Evolutionary conservation across 2,329 filamentous ascomycete species (phyloP), one percentile per base, ranked within the genome.

Genomic region (Botrytis deweyae): DNA sequence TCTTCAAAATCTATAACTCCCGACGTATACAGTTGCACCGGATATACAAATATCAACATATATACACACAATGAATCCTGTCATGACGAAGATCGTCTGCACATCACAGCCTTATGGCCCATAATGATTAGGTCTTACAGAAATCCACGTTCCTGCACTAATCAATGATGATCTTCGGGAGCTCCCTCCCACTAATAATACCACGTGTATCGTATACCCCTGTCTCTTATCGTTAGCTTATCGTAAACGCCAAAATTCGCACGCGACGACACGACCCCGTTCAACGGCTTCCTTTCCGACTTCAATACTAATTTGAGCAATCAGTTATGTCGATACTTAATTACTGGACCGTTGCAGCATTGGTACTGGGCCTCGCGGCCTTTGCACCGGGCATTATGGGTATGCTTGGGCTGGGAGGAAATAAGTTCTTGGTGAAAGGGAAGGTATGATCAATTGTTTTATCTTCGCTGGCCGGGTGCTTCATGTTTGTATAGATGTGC

Each of bases 381-480:
- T 29, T 76, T 18, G 29, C 78, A n/a, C 78, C 78, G 25, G 72
- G 72, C 16, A 77, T 80, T 65, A 94, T 95, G 92, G 90, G 91
- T n/a, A 81, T 63, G 6, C 40, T 63, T n/a, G 61, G 91, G 74
- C 92, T 93, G 74, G 83, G 87, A 73, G 91, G 88, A 78, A 94
- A 97, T 81, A 88, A 94, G 76, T 94, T 98, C 85, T 89, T 91
- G 69, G 93, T 98, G 18, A 90, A 94, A 79, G 94, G 94, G 82
- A 93, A 92, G 86, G 95, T 96, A 82, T 69, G 85, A 80, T 55
- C 12, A n/a, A n/a, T 49, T 42, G 3, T 9, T 49, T 38, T 20
- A 20, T 38, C 38, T 44, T 64, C 22, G 16, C 25, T 9, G 38
- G 38, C 14, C 1, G 49, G 49, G 5, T n/a, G 25, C 49, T 20